A percentile compares a stretch with the other conserved stretches of the same genome.
These are phyloP conservation scores for Fagus crenata DNA, from an alignment of 306 rosid genomes.

Conservation along the genomic window DNA sequence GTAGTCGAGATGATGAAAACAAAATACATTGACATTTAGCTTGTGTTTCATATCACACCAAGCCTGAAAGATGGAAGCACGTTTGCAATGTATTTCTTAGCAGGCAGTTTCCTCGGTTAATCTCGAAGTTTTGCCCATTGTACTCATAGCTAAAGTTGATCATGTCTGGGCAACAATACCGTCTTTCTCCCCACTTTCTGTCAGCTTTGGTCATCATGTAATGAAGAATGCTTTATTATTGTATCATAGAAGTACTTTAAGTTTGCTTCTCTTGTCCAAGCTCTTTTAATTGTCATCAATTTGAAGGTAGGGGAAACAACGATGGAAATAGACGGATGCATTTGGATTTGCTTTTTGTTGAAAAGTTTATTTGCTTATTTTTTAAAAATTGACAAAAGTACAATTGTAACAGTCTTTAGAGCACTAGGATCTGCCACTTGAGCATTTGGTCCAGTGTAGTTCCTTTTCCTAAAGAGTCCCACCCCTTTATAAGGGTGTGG, in stretches of 20 bases:
- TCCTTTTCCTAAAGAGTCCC: too few relatives aligned
- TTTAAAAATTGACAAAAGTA: too few relatives aligned
- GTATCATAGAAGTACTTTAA: slow-evolving; percentile 23
- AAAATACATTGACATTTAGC: slow-evolving; percentile 37
- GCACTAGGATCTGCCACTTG: too few relatives aligned
- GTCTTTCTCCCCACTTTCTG: background rate
- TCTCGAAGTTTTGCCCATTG: slow-evolving; percentile 5
- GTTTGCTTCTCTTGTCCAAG: background rate
- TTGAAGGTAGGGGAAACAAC: background rate
- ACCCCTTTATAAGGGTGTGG: too few relatives aligned
- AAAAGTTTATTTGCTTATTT: too few relatives aligned
- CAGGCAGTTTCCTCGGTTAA: background rate
- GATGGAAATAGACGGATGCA: too few relatives aligned
- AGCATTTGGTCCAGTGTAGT: too few relatives aligned
- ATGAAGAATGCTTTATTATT: slow-evolving; percentile 3
- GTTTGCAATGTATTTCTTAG: slow-evolving; percentile 16
- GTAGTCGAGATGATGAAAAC: slow-evolving; percentile 40
- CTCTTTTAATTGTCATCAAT: background rate
- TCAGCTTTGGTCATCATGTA: slow-evolving; percentile 15
- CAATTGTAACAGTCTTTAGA: too few relatives aligned
- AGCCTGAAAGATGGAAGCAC: slow-evolving; percentile 5
- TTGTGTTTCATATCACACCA: slow-evolving; percentile 4
- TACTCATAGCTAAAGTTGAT: background rate
- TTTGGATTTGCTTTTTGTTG: too few relatives aligned
- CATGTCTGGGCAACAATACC: background rate